phyloP scores from a whole-genome alignment of 345 rosid genomes.

The Brassica nigra region DNA sequence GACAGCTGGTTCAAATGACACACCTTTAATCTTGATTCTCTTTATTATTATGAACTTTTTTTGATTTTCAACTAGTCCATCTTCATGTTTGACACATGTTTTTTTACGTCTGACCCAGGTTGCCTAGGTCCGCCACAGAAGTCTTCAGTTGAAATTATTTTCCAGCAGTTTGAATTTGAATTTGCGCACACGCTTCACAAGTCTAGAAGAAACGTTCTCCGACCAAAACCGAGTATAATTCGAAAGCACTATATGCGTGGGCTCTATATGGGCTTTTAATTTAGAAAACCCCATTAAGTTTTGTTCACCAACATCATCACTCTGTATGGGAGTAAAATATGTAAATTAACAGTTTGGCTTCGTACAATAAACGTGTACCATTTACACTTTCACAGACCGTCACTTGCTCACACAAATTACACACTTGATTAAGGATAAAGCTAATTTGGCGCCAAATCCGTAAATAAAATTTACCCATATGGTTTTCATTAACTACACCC shows the following conservation, averaged over 20 bases:
- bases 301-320: not conserved
- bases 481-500: slow-evolving; percentile 50
- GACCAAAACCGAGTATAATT: not conserved
- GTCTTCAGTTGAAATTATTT: not conserved
- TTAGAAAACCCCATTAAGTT: not conserved
- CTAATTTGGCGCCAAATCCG: slow-evolving; percentile 21
- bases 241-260: not conserved
- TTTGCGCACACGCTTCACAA: not conserved
- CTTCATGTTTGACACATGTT: too few relatives aligned
- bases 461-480: not conserved
- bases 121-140: too few relatives aligned
- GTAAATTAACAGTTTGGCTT: not conserved
- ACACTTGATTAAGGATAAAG: slow-evolving; percentile 24
- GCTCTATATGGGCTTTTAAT: not conserved
- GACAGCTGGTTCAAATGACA: not conserved
- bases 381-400: not conserved
- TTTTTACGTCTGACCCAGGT: too few relatives aligned
- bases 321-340: not conserved
- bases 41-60: too few relatives aligned
- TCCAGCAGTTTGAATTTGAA: not conserved
- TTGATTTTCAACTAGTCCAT: too few relatives aligned
- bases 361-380: not conserved
- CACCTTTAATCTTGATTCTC: too few relatives aligned
- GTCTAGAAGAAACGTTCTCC: not conserved
- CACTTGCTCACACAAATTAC: slow-evolving; percentile 12